phyloP scores from a whole-genome alignment of 176 grass and related monocot species.

The Musa beccarii region DNA sequence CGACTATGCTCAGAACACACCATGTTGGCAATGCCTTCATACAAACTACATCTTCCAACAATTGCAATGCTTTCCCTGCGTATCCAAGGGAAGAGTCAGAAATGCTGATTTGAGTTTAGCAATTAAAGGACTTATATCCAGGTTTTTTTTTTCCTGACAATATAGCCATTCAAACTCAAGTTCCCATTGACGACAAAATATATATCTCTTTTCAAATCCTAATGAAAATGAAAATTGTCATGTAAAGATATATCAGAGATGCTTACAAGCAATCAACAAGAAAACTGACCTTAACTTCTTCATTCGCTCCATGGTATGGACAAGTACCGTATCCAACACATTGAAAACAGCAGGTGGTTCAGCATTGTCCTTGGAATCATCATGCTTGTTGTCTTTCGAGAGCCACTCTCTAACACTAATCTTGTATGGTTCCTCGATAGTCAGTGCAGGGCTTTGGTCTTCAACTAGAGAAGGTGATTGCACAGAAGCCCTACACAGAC shows the following conservation, averaged over 20 bases:
- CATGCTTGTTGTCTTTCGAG: slow-evolving; percentile 1
- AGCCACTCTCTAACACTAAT: slow-evolving; percentile 19
- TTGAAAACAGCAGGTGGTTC: slow-evolving; percentile 43
- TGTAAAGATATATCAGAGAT: too few species aligned
- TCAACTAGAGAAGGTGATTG: not conserved
- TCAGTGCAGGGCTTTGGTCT: slow-evolving; percentile 13
- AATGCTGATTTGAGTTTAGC: not conserved
- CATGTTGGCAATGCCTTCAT: slow-evolving; percentile 22
- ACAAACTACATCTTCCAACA: slow-evolving; percentile 29
- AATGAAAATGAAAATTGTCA: not conserved
- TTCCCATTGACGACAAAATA: too few species aligned
- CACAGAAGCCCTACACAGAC: not conserved
- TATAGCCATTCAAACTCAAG: too few species aligned
- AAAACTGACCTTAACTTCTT: slow-evolving; percentile 35
- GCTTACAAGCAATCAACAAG: not conserved
- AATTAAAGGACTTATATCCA: not conserved
- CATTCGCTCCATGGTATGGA: slow-evolving; percentile 41
- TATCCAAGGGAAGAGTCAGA: slow-evolving; percentile 14
- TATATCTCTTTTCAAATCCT: too few species aligned
- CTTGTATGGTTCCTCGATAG: slow-evolving; percentile 20
- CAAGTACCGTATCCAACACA: slow-evolving; percentile 35
- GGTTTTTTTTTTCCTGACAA: too few species aligned
- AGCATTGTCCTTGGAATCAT: slow-evolving; percentile 6
- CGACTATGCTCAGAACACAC: slow-evolving; percentile 25
- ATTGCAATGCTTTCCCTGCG: slow-evolving; percentile 43